phyloP scores from a whole-genome alignment of 768 basidiomycete genomes.

The Auriscalpium orientale region DNA sequence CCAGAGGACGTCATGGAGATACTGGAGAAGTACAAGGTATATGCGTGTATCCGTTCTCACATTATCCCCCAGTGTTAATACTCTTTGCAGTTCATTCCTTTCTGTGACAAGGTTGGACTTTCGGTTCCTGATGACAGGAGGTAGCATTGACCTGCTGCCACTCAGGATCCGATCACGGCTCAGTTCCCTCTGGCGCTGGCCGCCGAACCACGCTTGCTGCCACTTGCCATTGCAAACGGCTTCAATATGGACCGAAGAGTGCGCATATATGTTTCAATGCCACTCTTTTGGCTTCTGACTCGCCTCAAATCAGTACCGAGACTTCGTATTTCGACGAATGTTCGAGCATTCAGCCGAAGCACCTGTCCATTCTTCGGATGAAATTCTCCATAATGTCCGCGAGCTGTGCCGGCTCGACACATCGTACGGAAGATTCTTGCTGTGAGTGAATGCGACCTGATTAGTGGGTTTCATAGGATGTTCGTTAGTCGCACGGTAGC shows the following conservation, averaged over 20 bases:
- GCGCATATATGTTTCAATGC: constrained; percentile 12
- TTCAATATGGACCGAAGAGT: constrained; percentile 77
- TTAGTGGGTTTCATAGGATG: constrained; percentile 42
- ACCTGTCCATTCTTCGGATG: constrained; percentile 47
- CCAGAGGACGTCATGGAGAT: constrained; percentile 63
- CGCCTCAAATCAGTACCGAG: constrained; percentile 48
- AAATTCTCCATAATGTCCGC: constrained; percentile 62
- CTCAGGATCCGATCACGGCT: constrained; percentile 70
- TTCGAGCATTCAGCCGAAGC: constrained; percentile 53
- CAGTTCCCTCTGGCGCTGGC: constrained; percentile 73
- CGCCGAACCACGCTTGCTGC: constrained; percentile 67
- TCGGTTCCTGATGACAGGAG: no score
- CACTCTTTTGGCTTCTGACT: constrained; percentile 1
- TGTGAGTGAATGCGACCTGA: constrained; percentile 3
- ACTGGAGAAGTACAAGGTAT: constrained; percentile 62
- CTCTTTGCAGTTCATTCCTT: constrained; percentile 61
- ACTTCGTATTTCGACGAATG: constrained; percentile 85
- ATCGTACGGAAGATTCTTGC: constrained; percentile 35
- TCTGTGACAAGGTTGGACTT: constrained; percentile 51
- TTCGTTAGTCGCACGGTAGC: constrained; percentile 79
- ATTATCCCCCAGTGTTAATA: not conserved
- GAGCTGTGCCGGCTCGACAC: constrained; percentile 65
- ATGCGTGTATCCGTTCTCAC: constrained; percentile 13
- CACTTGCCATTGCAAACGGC: constrained; percentile 64
- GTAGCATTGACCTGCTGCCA: not conserved